These are phyloP conservation scores for Kazachstania kunashirensis DNA, from an alignment of 805 yeast genomes.

Conservation along the genomic window DNA sequence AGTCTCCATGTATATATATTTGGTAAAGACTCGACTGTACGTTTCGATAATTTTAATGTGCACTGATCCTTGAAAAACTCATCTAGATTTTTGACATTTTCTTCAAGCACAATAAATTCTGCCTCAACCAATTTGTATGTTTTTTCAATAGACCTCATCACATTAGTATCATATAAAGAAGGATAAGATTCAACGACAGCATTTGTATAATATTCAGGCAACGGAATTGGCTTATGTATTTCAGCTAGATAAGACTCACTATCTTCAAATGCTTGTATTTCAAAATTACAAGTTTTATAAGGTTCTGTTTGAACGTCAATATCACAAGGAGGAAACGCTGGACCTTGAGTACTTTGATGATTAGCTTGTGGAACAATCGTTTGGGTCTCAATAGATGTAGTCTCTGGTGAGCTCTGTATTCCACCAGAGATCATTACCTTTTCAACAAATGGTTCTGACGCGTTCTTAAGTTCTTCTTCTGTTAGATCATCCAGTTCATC, in stretches of 20 bases:
- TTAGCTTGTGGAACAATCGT: constrained; percentile 10
- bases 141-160: constrained; percentile 17
- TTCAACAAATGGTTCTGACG: neutral
- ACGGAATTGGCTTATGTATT: constrained; percentile 14
- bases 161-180: constrained; percentile 10
- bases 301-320: constrained; percentile 3
- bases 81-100: constrained; percentile 24
- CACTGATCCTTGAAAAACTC: constrained; percentile 30
- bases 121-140: constrained; percentile 25
- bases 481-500: constrained; percentile 8
- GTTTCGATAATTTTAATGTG: constrained; percentile 13
- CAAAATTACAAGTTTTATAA: constrained; percentile 7
- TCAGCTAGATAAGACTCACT: constrained; percentile 29
- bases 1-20: constrained; percentile 33
- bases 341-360: constrained; percentile 20
- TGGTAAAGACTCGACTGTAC: constrained; percentile 23
- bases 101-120: constrained; percentile 27
- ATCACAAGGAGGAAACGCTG: neutral
- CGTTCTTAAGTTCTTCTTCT: neutral
- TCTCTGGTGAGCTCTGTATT: constrained; percentile 1
- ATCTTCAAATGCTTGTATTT: constrained; percentile 25
- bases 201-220: constrained; percentile 14
- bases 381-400: neutral
- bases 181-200: constrained; percentile 12
- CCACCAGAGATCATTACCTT: neutral